Base-by-base conservation (phyloP, 176 grass and related monocot genomes). In the Puccinellia tenuiflora region DNA sequence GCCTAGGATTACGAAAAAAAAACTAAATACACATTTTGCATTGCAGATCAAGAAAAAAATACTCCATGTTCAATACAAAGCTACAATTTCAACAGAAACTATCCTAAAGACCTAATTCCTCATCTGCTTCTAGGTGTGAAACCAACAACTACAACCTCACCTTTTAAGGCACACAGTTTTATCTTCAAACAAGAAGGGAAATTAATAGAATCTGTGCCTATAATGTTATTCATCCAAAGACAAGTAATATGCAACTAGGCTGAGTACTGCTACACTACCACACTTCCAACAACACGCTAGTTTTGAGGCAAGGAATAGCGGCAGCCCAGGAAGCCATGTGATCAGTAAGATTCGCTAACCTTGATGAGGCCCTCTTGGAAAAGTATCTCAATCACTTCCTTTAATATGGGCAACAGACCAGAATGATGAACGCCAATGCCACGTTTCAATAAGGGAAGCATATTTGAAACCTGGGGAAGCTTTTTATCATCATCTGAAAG, bases 341-440 rank as follows among this genome's bases (percentile, higher is more conserved):
- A 78, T 42, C 24, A 30, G 21, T 64, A 72, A 43, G 21, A 63
- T 31, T 26, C 52, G 24, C 46, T 60, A 82, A 98, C 95, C 95
- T 98, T 98, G 75, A 98, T 95, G 43, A 93, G 90, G 20, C 95
- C 95, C 81, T 98, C 95, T 86, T 98, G 95, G 77, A 98, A 98
- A 50, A 98, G 90, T 88, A 98, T 93, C 88, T 98, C 95, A 83
- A 98, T 95, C 30, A 98, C 95, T 98, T 98, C 95, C 84, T 98
- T 98, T 29, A 98, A 75, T 74, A 98, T 98, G 25, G 95, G 95
- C 53, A 98, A 86, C 52, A 98, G 76, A 74, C 95, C 95, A 88
- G 92, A 95, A 91, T 98, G 96, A 79, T 98, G 96, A 0, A 98
- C 90, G 5, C 96, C 96, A 84, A 98, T 98, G 75, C 96, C 96